phyloP scores from a whole-genome alignment of 768 basidiomycete genomes.

The Chalciporus pseudorubinellus region DNA sequence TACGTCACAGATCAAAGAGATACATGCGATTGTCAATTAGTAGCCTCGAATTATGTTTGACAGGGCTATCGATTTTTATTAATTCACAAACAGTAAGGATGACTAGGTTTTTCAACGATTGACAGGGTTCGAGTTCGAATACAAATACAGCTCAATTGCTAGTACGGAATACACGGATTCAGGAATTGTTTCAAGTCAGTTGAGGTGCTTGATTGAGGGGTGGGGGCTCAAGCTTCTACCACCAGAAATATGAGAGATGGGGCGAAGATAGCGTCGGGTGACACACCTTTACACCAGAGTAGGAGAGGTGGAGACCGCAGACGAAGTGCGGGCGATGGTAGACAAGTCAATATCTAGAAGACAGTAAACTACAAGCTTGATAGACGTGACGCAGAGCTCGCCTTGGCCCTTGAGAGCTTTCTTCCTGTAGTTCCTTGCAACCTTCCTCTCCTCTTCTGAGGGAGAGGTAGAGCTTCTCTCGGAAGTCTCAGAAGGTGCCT shows the following conservation, averaged over 20 bases:
- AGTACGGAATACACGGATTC: neutral
- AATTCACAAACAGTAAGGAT: no score
- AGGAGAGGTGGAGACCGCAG: conserved; percentile 61
- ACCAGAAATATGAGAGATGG: neutral
- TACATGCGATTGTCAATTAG: no score
- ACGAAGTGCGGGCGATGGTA: conserved; percentile 81
- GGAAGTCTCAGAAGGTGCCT: conserved; percentile 30
- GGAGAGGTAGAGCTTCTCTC: conserved; percentile 42
- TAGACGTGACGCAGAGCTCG: conserved; percentile 16
- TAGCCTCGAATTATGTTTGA: no score
- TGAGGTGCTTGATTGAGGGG: no score
- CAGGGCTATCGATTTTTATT: no score
- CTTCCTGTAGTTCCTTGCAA: conserved; percentile 68
- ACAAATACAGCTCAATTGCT: conserved; percentile 20
- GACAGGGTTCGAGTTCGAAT: neutral
- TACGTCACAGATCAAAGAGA: no score
- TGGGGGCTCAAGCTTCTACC: no score
- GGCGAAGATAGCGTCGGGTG: neutral
- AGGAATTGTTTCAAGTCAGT: no score
- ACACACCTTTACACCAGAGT: conserved; percentile 27
- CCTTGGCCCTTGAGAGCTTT: conserved; percentile 64
- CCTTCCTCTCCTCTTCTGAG: conserved; percentile 63
- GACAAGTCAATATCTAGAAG: conserved; percentile 54
- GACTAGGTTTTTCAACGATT: neutral
- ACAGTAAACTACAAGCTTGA: conserved; percentile 1